These are phyloP conservation scores for Hylodesmum podocarpum DNA, from an alignment of 306 rosid genomes.

Conservation along the genomic window DNA sequence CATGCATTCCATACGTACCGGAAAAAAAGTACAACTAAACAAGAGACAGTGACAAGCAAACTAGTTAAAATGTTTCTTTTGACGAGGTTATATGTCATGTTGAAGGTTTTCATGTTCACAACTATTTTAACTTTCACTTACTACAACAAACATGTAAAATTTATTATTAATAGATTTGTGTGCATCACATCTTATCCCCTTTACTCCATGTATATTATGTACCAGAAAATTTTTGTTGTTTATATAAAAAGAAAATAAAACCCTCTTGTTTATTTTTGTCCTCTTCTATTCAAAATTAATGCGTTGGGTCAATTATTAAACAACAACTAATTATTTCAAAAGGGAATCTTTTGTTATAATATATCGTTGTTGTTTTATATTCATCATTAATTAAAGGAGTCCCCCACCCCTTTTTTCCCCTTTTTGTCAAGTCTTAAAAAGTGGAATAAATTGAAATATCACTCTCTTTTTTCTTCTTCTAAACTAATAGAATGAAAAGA, in stretches of 20 bases:
- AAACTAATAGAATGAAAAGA: no score
- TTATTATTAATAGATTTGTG: not conserved
- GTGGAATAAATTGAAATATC: not conserved
- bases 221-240: no score
- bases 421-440: slow-evolving; percentile 4
- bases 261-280: slow-evolving; percentile 13
- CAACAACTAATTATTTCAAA: slow-evolving; percentile 24
- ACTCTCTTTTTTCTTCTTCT: no score
- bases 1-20: no score
- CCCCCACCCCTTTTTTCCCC: not conserved
- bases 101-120: not conserved
- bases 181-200: slow-evolving; percentile 17
- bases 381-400: not conserved
- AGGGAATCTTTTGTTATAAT: slow-evolving; percentile 38
- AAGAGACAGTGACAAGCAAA: no score
- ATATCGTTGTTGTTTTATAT: not conserved
- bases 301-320: slow-evolving; percentile 25
- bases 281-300: not conserved
- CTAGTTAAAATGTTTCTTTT: no score
- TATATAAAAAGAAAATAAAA: no score
- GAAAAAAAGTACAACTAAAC: no score
- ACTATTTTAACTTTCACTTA: slow-evolving; percentile 7
- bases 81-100: no score
- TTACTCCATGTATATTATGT: not conserved
- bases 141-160: slow-evolving; percentile 38